Evolutionary conservation across 345 rosid genomes (phyloP), one percentile per base, ranked within the genome.

Genomic region (Camelina laxa): DNA sequence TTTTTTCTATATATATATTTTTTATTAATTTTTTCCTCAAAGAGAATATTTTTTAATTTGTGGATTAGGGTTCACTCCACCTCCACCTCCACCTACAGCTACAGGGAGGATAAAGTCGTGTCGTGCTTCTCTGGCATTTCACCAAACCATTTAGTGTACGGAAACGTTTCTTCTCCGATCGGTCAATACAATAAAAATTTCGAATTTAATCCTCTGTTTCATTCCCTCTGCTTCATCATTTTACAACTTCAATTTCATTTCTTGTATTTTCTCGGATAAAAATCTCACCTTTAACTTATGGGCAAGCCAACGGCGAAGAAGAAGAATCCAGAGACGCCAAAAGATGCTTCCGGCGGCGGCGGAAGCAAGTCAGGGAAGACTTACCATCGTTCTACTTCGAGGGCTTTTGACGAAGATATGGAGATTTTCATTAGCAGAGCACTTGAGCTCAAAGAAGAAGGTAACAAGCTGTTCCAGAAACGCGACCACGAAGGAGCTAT

Each of bases 401-500:
- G 87, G 59, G 84, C 93, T 11, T 82, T 95, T 24, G 99, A 95
- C 74, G 97, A 92, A 58, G 98, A 95, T 83, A 95, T 96, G 44
- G 96, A 88, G 53, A 82, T 92, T 55, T 95, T 95, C 83, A 92
- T 92, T 33, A 84, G 74, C 85, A 83, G 92, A 91, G 88, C 99
- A 3, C 85, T 88, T 61, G 99, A 95, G 84, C 90, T 92, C 60
- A 95, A 95, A 77, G 99, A 95, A 71, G 99, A 95, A 92, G 99
- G 99, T 14, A 95, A 85, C 77, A 86, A 78, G 74, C 86, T 95
- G 10, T 85, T 80, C 61, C 97, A 89, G 75, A 92, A 87, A 78
- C 91, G 87, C 42, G 99, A 95, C 79, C 88, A 88, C 60, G 99
- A 95, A 86, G 99, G 99, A 9, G 99, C 99, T 58, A 86, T 95